These are phyloP conservation scores for Fraxinus americana DNA, from an alignment of 257 asterid species.

Conservation along the genomic window DNA sequence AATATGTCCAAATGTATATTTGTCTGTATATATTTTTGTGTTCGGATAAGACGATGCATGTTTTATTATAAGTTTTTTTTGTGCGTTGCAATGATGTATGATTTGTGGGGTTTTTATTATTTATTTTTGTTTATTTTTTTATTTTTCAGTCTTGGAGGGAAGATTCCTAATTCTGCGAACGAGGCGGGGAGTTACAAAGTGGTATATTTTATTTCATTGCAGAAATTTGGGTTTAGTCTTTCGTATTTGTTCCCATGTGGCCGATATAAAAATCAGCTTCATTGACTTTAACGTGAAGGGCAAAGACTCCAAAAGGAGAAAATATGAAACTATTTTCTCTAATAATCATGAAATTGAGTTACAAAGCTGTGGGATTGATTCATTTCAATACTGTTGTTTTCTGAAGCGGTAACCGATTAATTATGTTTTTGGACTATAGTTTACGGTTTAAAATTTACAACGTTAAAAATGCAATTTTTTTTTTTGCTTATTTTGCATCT, in stretches of 20 bases:
- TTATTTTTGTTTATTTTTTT: background rate
- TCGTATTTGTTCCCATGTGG: background rate
- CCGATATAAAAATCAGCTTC: background rate
- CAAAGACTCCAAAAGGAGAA: background rate
- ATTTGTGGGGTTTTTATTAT: background rate
- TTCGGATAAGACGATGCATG: background rate
- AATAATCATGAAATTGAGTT: no score
- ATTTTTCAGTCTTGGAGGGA: slow-evolving; percentile 80
- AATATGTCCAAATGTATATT: slow-evolving; percentile 69
- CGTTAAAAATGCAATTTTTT: background rate
- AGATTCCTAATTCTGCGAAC: slow-evolving; percentile 55
- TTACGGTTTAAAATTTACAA: background rate
- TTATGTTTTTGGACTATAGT: background rate
- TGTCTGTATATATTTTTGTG: background rate
- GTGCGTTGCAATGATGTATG: background rate
- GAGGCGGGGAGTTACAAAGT: slow-evolving; percentile 34
- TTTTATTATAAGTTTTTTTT: background rate
- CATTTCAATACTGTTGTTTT: background rate
- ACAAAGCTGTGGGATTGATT: no score
- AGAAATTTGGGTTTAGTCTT: background rate
- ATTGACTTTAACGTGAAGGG: background rate
- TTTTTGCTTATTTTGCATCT: background rate
- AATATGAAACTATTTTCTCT: background rate
- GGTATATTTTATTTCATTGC: slow-evolving; percentile 37
- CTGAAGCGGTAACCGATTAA: background rate